Conservation (phyloP, 495 filamentous ascomycete species). For the Penicillium silybi region DNA sequence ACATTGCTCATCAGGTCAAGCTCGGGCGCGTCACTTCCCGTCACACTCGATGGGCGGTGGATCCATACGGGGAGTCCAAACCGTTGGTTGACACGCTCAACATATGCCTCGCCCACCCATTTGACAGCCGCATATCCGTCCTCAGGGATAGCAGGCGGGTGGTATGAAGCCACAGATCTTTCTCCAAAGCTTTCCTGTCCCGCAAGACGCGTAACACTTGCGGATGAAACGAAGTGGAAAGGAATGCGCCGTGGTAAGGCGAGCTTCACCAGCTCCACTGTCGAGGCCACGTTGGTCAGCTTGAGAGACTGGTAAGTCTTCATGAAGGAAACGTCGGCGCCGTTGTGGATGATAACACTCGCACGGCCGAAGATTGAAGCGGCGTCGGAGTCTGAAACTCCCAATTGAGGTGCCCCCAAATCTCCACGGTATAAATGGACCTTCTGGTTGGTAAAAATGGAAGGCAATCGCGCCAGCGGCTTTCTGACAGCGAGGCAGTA, state of each 20-base stretch:
- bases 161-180: slow-evolving; percentile 10
- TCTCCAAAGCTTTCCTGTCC: slow-evolving; percentile 16
- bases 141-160: slow-evolving; percentile 11
- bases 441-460: slow-evolving; percentile 23
- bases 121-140: slow-evolving; percentile 49
- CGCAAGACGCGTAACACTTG: slow-evolving; percentile 23
- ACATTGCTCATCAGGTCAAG: slow-evolving; percentile 26
- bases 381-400: slow-evolving; percentile 27
- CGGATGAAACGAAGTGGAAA: slow-evolving; percentile 49
- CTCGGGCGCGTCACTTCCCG: slow-evolving; percentile 13
- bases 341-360: slow-evolving; percentile 50
- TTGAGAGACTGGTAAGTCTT: slow-evolving; percentile 44
- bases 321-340: slow-evolving; percentile 47
- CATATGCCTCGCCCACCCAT: slow-evolving; percentile 51
- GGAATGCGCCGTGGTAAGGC: slow-evolving; percentile 32
- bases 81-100: slow-evolving; percentile 31
- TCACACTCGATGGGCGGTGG: slow-evolving; percentile 32
- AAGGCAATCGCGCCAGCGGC: neutral
- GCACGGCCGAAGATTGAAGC: slow-evolving; percentile 24
- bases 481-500: slow-evolving; percentile 34
- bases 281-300: slow-evolving; percentile 40
- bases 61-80: slow-evolving; percentile 35
- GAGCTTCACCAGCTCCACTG: slow-evolving; percentile 36
- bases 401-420: slow-evolving; percentile 26
- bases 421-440: slow-evolving; percentile 38